A percentile compares a stretch with the other conserved stretches of the same genome.
phyloP scores from a whole-genome alignment of 2,329 filamentous ascomycete genomes.

The Colletotrichum shisoi region DNA sequence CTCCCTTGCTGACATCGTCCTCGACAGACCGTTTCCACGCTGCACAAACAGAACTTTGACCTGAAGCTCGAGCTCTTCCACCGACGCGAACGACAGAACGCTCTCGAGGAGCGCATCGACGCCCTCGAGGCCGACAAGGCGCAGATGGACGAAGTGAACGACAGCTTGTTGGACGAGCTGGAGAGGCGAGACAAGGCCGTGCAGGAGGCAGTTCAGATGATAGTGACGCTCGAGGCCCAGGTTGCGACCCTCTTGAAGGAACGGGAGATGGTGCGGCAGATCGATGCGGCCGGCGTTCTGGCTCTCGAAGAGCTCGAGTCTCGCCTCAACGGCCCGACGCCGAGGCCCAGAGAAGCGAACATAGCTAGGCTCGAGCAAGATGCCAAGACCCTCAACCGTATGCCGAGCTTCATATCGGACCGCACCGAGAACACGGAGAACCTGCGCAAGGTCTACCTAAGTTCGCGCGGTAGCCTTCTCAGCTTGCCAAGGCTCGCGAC shows the following conservation, averaged over 20 bases:
- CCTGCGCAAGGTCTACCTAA: conserved; percentile 66
- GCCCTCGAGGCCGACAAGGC: conserved; percentile 61
- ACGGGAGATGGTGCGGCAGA: conserved; percentile 60
- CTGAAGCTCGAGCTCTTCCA: conserved; percentile 77
- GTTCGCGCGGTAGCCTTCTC: conserved; percentile 57
- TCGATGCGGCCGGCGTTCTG: conserved; percentile 55
- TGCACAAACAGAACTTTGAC: conserved; percentile 81
- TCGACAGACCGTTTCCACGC: conserved; percentile 66
- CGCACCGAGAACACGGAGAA: conserved; percentile 67
- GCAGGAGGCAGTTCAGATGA: conserved; percentile 74
- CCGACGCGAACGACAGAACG: conserved; percentile 68
- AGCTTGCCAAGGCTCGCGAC: conserved; percentile 59
- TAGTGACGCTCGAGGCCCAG: conserved; percentile 69
- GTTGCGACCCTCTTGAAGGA: conserved; percentile 63
- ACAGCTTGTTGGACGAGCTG: conserved; percentile 65
- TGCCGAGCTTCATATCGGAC: conserved; percentile 72
- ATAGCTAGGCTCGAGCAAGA: conserved; percentile 45
- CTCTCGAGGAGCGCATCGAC: conserved; percentile 66
- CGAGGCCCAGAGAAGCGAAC: conserved; percentile 39
- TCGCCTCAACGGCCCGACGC: conserved; percentile 22
- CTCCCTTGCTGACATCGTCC: conserved; percentile 24
- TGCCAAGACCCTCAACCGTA: conserved; percentile 57
- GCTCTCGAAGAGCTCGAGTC: conserved; percentile 47
- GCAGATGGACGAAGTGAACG: conserved; percentile 66
- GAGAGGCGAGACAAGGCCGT: conserved; percentile 75